Conservation (phyloP, 202 grass and related monocot genomes). For the Panicum virgatum region DNA sequence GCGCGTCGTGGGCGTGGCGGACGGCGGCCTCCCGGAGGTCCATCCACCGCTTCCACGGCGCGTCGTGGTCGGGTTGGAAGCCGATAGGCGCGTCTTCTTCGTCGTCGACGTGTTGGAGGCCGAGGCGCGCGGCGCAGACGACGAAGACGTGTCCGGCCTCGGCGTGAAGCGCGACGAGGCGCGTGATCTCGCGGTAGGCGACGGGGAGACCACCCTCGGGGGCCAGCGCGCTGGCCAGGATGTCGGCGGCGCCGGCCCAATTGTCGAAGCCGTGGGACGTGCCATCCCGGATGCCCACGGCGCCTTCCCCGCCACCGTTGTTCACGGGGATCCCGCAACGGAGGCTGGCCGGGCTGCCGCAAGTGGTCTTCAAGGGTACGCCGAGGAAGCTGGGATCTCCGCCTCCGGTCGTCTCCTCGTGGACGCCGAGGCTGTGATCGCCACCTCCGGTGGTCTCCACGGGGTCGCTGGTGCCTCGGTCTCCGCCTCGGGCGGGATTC, state of each 20-base stretch:
- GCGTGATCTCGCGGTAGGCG: conserved; percentile 40
- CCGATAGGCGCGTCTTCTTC: neutral
- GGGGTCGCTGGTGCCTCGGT: neutral
- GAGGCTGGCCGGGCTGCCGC: neutral
- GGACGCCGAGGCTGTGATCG: neutral
- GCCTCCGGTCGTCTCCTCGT: neutral
- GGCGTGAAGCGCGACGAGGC: conserved; percentile 30
- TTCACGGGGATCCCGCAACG: neutral
- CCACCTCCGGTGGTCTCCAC: neutral
- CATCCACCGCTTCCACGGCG: conserved; percentile 10
- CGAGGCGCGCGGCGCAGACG: conserved; percentile 25
- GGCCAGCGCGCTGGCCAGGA: conserved; percentile 7
- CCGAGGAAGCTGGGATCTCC: neutral
- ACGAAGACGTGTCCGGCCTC: conserved; percentile 31
- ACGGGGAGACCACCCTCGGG: neutral
- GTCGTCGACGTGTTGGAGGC: neutral
- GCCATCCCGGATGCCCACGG: neutral
- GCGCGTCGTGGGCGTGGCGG: conserved; percentile 35
- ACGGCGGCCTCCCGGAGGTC: conserved; percentile 12
- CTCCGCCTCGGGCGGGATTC: neutral
- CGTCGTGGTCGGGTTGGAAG: neutral
- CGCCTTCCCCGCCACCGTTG: too few relatives aligned
- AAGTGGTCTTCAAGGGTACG: neutral
- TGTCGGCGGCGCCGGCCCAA: conserved; percentile 15
- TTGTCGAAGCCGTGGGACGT: neutral